Base-by-base conservation (phyloP, 495 filamentous ascomycete species). In the Aspergillus asperescens region DNA sequence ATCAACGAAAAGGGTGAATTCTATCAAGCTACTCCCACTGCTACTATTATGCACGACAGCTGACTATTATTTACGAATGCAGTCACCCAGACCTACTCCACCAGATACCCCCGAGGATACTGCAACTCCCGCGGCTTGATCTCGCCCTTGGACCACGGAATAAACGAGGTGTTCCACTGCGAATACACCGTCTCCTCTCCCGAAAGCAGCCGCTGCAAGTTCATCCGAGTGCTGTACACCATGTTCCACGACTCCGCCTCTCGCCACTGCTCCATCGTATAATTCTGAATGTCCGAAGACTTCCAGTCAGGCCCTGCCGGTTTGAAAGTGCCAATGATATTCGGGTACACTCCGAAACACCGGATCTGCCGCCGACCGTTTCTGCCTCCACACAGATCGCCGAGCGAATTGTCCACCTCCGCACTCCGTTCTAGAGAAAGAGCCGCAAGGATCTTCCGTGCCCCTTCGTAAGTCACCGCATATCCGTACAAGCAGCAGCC, bases 381-480 rank as follows among this genome's bases (percentile, higher is more conserved):
- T 10, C 22, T 12, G 0, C 62, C 62, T 16, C 56, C 62, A 45
- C 64, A 67, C 34, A 70, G 35, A 23, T 64, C 55, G 37, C 57
- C 55, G 52, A 70, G 48, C 4, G 64, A 57, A 29, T 57, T 62
- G 24, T 69, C 62, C 8, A 67, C 59, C 4, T 63, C 54, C 1
- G 24, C 25, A 1, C 61, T 60, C n/a, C 64, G 22, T 25, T 69
- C 60, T 7, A 70, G 25, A 2, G 64, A 56, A 15, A 70, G 56
- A 31, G 61, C 57, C 0, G 62, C 57, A n/a, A 83, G 71, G 12
- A 81, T 63, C 18, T 77, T 77, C 20, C 68, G 73, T 2, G 80
- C 80, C 5, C 80, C 78, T 37, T 66, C 58, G 23, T 72, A 73
- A 0, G 77, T 77, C 2, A 84, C 68, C 0, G 79, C 80, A 60